phyloP scores from a whole-genome alignment of 2,329 filamentous ascomycete genomes.

The Botrytis byssoidea region DNA sequence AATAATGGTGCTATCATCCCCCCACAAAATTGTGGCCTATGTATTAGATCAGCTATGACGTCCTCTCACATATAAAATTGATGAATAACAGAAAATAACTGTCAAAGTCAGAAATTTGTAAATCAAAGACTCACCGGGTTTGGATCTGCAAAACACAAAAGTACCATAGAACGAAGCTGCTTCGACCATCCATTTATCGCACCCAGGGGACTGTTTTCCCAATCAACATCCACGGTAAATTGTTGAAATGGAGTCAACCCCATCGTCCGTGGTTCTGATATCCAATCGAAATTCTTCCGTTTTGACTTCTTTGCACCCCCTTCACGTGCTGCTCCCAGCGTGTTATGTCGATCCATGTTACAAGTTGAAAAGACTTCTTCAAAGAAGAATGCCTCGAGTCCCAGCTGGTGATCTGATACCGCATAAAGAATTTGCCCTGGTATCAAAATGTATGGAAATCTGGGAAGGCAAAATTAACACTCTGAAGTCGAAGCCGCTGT shows the following conservation, averaged over 20 bases:
- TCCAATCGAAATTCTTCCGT: slow-evolving; percentile 30
- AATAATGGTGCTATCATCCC: slow-evolving; percentile 59
- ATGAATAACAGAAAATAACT: background rate
- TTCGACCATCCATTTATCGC: slow-evolving; percentile 66
- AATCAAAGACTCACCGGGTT: slow-evolving; percentile 47
- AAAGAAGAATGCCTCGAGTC: background rate
- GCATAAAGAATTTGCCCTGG: background rate
- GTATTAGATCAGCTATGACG: background rate
- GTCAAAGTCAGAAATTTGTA: background rate
- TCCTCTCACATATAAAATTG: background rate
- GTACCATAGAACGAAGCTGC: slow-evolving; percentile 73
- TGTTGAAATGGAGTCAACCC: slow-evolving; percentile 31
- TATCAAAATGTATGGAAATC: background rate
- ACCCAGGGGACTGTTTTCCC: slow-evolving; percentile 69
- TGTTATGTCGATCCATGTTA: background rate
- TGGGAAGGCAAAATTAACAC: background rate
- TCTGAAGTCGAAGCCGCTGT: background rate
- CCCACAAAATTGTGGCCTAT: slow-evolving; percentile 71
- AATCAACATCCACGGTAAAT: slow-evolving; percentile 53
- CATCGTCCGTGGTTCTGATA: slow-evolving; percentile 24
- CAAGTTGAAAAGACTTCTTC: background rate
- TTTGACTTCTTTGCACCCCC: background rate
- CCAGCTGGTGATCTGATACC: background rate
- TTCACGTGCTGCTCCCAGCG: background rate
- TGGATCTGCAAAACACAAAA: slow-evolving; percentile 74